Evolutionary conservation across 192 early-diverging fungal genomes (phyloP).

Genomic region (Backusella westeae): DNA sequence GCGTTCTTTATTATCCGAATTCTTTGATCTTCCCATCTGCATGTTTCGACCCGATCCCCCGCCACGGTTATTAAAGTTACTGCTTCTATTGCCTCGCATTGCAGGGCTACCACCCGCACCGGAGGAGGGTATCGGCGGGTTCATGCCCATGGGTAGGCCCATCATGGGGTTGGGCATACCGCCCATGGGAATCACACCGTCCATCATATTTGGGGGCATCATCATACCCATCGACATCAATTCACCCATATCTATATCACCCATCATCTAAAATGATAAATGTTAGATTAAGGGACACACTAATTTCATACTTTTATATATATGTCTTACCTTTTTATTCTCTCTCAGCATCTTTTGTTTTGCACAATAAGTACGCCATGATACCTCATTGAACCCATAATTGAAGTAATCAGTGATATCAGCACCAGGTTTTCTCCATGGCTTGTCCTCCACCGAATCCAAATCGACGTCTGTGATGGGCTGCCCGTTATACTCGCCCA

Average conservation of each 20-base stretch:
- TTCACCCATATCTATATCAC: slow-evolving; percentile 46
- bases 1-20: slow-evolving; percentile 8
- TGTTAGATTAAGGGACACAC: neutral
- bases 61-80: neutral
- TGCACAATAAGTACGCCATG: slow-evolving; percentile 91
- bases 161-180: slow-evolving; percentile 40
- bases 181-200: slow-evolving; percentile 27
- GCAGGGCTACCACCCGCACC: neutral
- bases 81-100: slow-evolving; percentile 1
- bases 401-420: slow-evolving; percentile 99
- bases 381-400: slow-evolving; percentile 97
- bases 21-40: slow-evolving; percentile 18
- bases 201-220: slow-evolving; percentile 44
- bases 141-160: slow-evolving; percentile 28
- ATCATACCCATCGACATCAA: slow-evolving; percentile 43
- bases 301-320: too few species aligned
- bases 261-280: slow-evolving; percentile 30
- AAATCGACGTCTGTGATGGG: slow-evolving; percentile 89
- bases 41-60: slow-evolving; percentile 6
- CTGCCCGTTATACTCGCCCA: slow-evolving; percentile 78
- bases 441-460: slow-evolving; percentile 93
- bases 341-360: slow-evolving; percentile 90
- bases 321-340: slow-evolving; percentile 40
- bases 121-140: neutral
- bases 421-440: slow-evolving; percentile 91